phyloP scores from a whole-genome alignment of 2,329 filamentous ascomycete species.

The Epichloe aotearoae region DNA sequence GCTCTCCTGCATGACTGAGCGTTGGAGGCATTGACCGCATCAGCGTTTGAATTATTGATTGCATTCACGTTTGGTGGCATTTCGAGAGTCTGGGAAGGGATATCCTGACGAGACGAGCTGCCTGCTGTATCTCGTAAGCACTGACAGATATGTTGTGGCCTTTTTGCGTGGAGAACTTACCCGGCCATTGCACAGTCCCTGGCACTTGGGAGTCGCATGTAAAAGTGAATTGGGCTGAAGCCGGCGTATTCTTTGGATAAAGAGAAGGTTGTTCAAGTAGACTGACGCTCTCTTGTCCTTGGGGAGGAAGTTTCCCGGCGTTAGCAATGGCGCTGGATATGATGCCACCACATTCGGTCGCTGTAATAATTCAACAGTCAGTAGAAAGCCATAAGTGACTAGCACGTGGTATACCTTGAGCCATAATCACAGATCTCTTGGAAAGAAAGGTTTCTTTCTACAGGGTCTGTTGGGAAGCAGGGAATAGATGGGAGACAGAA shows the following conservation, averaged over 20 bases:
- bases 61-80: constrained; percentile 7
- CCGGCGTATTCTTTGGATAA: constrained; percentile 46
- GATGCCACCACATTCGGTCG: constrained; percentile 51
- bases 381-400: background rate
- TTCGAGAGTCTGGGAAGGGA: constrained; percentile 8
- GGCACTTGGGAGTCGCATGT: constrained; percentile 85
- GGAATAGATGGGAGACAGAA: background rate
- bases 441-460: background rate
- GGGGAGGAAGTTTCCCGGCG: constrained; percentile 55
- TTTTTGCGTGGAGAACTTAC: constrained; percentile 19
- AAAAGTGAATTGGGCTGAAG: constrained; percentile 88
- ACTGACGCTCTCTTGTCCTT: constrained; percentile 66
- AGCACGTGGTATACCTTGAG: background rate
- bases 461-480: background rate
- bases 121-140: background rate
- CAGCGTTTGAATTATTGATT: constrained; percentile 7
- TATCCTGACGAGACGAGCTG: constrained; percentile 9
- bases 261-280: constrained; percentile 56
- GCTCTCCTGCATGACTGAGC: constrained; percentile 37
- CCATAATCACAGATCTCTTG: background rate
- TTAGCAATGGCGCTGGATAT: constrained; percentile 89
- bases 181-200: constrained; percentile 64
- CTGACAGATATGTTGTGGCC: background rate
- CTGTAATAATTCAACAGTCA: background rate
- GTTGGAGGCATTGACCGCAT: constrained; percentile 16